These are phyloP conservation scores for Epichloe scottii DNA, from an alignment of 2,329 filamentous ascomycete genomes.

Conservation along the genomic window DNA sequence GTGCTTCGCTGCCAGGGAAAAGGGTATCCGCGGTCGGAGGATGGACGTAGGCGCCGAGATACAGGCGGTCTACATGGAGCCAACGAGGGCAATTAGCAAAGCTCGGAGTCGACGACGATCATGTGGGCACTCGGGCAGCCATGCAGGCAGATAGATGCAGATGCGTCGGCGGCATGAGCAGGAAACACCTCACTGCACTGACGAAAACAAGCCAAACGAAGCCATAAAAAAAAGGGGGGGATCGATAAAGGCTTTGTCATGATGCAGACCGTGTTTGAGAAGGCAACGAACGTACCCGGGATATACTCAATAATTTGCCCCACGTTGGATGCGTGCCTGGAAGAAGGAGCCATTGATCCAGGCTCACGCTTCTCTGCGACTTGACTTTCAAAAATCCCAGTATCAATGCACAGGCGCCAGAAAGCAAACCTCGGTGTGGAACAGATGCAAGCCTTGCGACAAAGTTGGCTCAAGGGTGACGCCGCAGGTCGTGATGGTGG, in stretches of 20 bases:
- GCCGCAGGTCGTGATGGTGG: too few species aligned
- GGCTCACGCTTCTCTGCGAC: conserved; percentile 10
- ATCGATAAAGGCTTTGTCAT: background rate
- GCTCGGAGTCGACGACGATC: background rate
- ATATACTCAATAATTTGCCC: conserved; percentile 95
- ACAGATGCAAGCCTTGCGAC: too few species aligned
- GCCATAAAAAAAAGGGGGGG: background rate
- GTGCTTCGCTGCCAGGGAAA: conserved; percentile 76
- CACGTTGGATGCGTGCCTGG: conserved; percentile 43
- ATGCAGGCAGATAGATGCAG: background rate
- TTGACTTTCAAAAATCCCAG: background rate
- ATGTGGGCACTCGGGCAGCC: background rate
- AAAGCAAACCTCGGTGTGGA: too few species aligned
- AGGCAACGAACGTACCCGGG: conserved; percentile 54
- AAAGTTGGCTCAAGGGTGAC: too few species aligned
- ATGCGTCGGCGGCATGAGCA: background rate
- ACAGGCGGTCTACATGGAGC: conserved; percentile 63
- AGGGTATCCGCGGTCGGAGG: conserved; percentile 68
- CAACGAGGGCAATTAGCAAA: conserved; percentile 10
- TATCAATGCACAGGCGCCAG: background rate
- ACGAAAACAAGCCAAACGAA: background rate
- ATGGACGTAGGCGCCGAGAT: conserved; percentile 82
- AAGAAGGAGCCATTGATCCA: conserved; percentile 35
- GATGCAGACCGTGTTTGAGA: background rate
- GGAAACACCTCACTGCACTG: background rate